A percentile compares a stretch with the other conserved stretches of the same genome.
Conservation (phyloP, 345 rosid species). For the Garcia nutans region DNA sequence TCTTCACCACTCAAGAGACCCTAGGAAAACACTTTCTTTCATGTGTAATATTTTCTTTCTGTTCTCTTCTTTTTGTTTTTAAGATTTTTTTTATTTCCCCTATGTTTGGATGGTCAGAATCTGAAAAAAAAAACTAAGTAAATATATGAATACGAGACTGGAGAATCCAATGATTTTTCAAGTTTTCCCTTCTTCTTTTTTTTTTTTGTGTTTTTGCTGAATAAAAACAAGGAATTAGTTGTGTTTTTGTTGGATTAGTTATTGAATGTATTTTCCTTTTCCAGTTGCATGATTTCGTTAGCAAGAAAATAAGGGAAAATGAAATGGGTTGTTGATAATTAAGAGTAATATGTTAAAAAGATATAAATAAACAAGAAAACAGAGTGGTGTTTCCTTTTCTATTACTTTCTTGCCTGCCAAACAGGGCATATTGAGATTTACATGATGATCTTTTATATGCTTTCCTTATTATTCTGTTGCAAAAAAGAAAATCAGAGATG, state of each 20-base stretch:
- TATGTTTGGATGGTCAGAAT: no score
- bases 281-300: no score
- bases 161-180: no score
- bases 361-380: neutral
- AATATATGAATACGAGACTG: no score
- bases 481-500: no score
- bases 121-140: no score
- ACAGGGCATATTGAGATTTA: neutral
- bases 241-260: no score
- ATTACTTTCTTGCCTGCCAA: neutral
- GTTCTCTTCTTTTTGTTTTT: neutral
- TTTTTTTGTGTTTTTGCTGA: neutral
- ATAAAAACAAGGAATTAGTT: neutral
- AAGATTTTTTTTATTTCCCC: neutral
- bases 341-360: no score
- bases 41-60: neutral
- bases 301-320: neutral
- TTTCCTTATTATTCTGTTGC: no score
- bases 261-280: no score
- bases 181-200: neutral
- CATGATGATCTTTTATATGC: neutral
- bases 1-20: no score
- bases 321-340: neutral
- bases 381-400: neutral
- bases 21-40: no score